These are phyloP conservation scores for Coemansia sp. DNA, from an alignment of 371 early-diverging fungal species.

Conservation along the genomic window DNA sequence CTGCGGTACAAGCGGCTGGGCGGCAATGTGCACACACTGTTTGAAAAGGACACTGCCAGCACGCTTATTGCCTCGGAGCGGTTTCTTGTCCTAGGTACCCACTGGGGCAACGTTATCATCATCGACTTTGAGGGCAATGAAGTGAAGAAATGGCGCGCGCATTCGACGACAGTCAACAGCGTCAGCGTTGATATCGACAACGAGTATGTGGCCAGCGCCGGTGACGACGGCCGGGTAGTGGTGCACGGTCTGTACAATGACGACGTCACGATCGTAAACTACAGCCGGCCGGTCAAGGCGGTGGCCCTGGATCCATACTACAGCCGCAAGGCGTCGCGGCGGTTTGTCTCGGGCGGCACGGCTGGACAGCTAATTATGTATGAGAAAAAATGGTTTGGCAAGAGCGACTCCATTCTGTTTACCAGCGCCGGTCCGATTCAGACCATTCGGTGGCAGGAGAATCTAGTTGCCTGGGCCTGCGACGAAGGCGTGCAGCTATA, in stretches of 20 bases:
- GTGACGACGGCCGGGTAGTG: constrained; percentile 76
- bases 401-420: constrained; percentile 71
- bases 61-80: constrained; percentile 73
- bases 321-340: constrained; percentile 64
- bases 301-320: constrained; percentile 88
- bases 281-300: constrained; percentile 84
- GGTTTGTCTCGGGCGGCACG: constrained; percentile 88
- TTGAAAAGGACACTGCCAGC: constrained; percentile 86
- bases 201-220: constrained; percentile 88
- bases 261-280: constrained; percentile 55
- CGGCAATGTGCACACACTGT: constrained; percentile 59
- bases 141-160: constrained; percentile 73
- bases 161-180: constrained; percentile 81
- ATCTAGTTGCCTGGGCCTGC: constrained; percentile 90
- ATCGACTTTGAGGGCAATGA: constrained; percentile 90
- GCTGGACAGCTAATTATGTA: constrained; percentile 81
- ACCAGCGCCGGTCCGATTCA: constrained; percentile 88
- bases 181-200: constrained; percentile 80
- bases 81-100: constrained; percentile 94
- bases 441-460: constrained; percentile 78
- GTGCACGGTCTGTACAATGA: constrained; percentile 22
- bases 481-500: constrained; percentile 60
- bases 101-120: constrained; percentile 88
- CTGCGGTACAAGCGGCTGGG: constrained; percentile 85
- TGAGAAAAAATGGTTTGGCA: constrained; percentile 61